Evolutionary conservation across 2,329 filamentous ascomycete species (phyloP).

Genomic region (Aureobasidium sp.): DNA sequence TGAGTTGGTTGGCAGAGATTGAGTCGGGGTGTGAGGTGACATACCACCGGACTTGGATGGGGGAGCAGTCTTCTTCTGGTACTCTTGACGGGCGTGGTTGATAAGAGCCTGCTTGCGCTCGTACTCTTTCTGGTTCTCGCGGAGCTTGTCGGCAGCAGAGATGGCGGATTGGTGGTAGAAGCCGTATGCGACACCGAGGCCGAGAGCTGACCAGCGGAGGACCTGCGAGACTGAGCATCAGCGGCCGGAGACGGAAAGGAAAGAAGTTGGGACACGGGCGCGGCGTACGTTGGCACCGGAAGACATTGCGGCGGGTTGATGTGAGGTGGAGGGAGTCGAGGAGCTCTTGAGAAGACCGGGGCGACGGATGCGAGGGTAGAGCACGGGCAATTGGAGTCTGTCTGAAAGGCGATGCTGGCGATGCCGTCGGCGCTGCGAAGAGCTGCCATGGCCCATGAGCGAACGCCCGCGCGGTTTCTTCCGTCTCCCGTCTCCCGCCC

Average conservation of each 20-base stretch:
- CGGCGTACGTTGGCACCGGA: slow-evolving; percentile 21
- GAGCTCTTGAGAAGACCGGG: neutral
- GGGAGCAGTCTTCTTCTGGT: slow-evolving; percentile 63
- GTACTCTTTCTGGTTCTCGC: slow-evolving; percentile 71
- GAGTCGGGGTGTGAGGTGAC: neutral
- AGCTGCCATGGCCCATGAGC: neutral
- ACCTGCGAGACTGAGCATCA: slow-evolving; percentile 50
- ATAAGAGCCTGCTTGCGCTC: slow-evolving; percentile 88
- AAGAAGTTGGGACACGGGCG: slow-evolving; percentile 1
- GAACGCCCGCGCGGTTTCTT: neutral
- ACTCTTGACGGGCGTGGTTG: slow-evolving; percentile 85
- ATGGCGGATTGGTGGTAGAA: slow-evolving; percentile 86
- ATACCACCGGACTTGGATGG: slow-evolving; percentile 31
- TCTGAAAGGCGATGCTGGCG: neutral
- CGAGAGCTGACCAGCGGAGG: slow-evolving; percentile 91
- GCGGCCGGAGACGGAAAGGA: neutral
- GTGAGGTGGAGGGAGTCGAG: neutral
- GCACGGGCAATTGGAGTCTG: slow-evolving; percentile 2
- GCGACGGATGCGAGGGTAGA: neutral
- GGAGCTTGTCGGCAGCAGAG: slow-evolving; percentile 58
- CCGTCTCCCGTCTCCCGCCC: neutral
- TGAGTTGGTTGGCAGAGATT: neutral
- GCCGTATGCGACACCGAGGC: slow-evolving; percentile 87
- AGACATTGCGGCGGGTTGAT: slow-evolving; percentile 18
- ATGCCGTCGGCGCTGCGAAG: neutral